phyloP scores from a whole-genome alignment of 805 yeast genomes.

The Lipomyces kockii region DNA sequence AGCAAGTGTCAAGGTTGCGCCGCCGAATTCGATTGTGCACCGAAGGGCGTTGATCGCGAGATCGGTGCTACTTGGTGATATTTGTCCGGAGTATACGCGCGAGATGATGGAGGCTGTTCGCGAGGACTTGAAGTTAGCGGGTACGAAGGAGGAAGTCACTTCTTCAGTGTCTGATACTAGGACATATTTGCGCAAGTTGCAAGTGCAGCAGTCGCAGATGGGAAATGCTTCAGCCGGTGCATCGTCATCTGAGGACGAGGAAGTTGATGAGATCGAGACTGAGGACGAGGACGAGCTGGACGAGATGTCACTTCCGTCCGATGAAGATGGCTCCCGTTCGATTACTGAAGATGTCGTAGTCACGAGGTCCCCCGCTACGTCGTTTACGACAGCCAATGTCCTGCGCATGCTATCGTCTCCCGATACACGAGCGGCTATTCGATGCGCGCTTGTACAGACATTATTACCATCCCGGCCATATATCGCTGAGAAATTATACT shows the following conservation, averaged over 20 bases:
- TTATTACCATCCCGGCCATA: conserved; percentile 33
- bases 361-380: neutral
- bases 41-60: conserved; percentile 42
- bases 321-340: conserved; percentile 16
- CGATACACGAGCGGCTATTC: conserved; percentile 41
- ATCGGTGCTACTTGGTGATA: conserved; percentile 40
- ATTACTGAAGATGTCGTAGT: conserved; percentile 2
- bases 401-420: conserved; percentile 32
- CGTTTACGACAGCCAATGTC: conserved; percentile 11
- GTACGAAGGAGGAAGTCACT: conserved; percentile 4
- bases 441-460: conserved; percentile 39
- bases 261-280: conserved; percentile 4
- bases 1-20: conserved; percentile 39
- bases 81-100: conserved; percentile 34
- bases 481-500: conserved; percentile 32
- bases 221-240: conserved; percentile 13
- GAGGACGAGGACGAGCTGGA: conserved; percentile 17
- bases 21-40: conserved; percentile 40
- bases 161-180: neutral
- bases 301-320: conserved; percentile 7
- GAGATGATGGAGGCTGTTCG: conserved; percentile 38
- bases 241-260: conserved; percentile 11
- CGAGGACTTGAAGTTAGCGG: conserved; percentile 33
- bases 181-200: neutral
- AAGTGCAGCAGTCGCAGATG: neutral